These are phyloP conservation scores for Prunus campanulata DNA, from an alignment of 306 rosid species.

Conservation along the genomic window DNA sequence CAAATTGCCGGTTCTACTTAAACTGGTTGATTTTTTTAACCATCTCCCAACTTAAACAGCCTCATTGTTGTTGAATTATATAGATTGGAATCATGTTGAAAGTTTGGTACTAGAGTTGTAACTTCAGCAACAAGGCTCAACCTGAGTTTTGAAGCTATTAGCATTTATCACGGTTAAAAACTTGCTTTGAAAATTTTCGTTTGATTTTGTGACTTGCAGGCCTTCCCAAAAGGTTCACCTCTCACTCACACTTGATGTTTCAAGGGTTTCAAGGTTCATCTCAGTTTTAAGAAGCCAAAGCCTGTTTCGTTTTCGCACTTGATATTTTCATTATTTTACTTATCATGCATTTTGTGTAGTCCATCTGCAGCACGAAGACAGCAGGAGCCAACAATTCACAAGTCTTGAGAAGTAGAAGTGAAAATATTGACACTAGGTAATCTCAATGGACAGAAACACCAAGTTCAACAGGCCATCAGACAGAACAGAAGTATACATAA, in stretches of 20 bases:
- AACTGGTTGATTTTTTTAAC: no score
- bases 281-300: no score
- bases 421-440: not conserved
- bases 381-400: not conserved
- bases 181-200: not conserved
- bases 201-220: constrained; percentile 8
- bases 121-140: no score
- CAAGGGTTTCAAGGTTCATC: constrained; percentile 50
- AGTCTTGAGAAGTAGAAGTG: not conserved
- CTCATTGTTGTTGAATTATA: no score
- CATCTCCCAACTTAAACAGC: no score
- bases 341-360: not conserved
- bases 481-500: no score
- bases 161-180: no score
- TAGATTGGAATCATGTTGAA: no score
- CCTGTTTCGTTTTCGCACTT: constrained; percentile 21
- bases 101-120: no score
- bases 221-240: constrained; percentile 46
- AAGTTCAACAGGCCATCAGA: no score
- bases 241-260: not conserved
- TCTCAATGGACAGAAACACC: not conserved
- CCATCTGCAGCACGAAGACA: not conserved
- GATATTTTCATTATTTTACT: not conserved
- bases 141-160: no score
- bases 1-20: no score